phyloP scores from a whole-genome alignment of 345 rosid species.

The Erysimum cheiranthoides region DNA sequence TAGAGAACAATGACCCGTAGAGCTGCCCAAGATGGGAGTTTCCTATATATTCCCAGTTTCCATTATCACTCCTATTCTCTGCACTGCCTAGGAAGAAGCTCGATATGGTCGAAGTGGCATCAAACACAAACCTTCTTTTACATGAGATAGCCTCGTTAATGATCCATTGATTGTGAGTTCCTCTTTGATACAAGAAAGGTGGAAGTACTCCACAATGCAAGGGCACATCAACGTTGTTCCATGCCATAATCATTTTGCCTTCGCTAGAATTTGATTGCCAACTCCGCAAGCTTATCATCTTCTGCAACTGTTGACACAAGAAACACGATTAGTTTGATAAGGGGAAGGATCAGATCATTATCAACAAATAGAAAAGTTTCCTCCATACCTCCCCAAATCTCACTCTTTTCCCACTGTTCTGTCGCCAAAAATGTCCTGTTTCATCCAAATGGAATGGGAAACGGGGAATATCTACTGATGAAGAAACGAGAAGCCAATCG shows the following conservation, averaged over 20 bases:
- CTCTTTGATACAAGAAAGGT: slow-evolving; percentile 79
- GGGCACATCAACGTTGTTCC: slow-evolving; percentile 68
- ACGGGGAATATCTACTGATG: slow-evolving; percentile 51
- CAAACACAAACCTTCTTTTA: slow-evolving; percentile 72
- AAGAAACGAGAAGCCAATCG: slow-evolving; percentile 87
- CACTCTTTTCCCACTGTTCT: slow-evolving; percentile 53
- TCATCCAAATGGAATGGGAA: slow-evolving; percentile 64
- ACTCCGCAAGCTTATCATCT: slow-evolving; percentile 48
- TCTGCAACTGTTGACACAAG: slow-evolving; percentile 70
- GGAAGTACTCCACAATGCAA: slow-evolving; percentile 81
- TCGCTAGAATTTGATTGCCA: slow-evolving; percentile 51
- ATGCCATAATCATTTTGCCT: slow-evolving; percentile 68
- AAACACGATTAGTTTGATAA: slow-evolving; percentile 44
- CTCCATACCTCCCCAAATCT: slow-evolving; percentile 67
- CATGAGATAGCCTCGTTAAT: slow-evolving; percentile 70
- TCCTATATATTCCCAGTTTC: slow-evolving; percentile 78
- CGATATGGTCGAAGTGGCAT: slow-evolving; percentile 74
- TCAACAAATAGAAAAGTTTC: slow-evolving; percentile 13
- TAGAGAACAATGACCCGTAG: slow-evolving; percentile 69
- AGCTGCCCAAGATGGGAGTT: slow-evolving; percentile 73
- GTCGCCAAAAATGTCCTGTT: slow-evolving; percentile 65
- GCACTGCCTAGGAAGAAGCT: slow-evolving; percentile 51
- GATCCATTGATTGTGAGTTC: slow-evolving; percentile 70
- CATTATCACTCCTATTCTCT: slow-evolving; percentile 25
- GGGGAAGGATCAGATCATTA: neutral